phyloP scores from a whole-genome alignment of 2,329 filamentous ascomycete genomes.

The Microdochium trichocladiopsis region DNA sequence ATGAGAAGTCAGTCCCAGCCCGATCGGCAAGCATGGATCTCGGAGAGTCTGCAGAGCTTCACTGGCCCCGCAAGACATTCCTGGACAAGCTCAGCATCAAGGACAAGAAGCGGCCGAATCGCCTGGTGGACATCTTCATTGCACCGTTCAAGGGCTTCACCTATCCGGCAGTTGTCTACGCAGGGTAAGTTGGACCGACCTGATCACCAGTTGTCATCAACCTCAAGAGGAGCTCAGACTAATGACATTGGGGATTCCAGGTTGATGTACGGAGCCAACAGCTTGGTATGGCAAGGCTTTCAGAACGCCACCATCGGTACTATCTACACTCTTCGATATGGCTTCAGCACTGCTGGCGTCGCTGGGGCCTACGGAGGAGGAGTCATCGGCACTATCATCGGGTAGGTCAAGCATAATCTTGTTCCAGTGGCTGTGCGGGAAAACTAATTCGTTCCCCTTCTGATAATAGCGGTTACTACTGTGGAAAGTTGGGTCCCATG shows the following conservation, averaged over 20 bases:
- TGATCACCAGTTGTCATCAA: background rate
- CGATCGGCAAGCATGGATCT: slow-evolving; percentile 1
- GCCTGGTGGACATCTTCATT: slow-evolving; percentile 25
- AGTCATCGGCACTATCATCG: slow-evolving; percentile 3
- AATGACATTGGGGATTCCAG: slow-evolving; percentile 1
- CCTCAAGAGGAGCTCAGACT: background rate
- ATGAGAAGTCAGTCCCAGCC: slow-evolving; percentile 3
- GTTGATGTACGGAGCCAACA: slow-evolving; percentile 23
- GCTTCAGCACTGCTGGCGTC: slow-evolving; percentile 18
- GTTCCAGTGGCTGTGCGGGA: slow-evolving; percentile 3
- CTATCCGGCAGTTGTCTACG: slow-evolving; percentile 26
- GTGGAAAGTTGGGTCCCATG: slow-evolving; percentile 22
- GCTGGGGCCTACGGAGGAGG: slow-evolving; percentile 18
- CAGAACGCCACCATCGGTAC: slow-evolving; percentile 22
- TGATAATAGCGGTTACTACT: slow-evolving; percentile 16
- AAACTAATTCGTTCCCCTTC: background rate
- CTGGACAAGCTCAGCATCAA: slow-evolving; percentile 24
- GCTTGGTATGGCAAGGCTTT: slow-evolving; percentile 20
- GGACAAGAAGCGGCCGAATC: slow-evolving; percentile 28
- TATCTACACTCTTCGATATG: slow-evolving; percentile 20
- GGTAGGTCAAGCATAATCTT: slow-evolving; percentile 25
- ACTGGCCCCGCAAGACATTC: slow-evolving; percentile 26
- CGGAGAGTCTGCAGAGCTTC: slow-evolving; percentile 18
- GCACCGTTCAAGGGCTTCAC: slow-evolving; percentile 21
- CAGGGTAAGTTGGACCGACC: slow-evolving; percentile 16